phyloP scores from a whole-genome alignment of 1,284 basidiomycete genomes.

The Fomitopsis betulina region DNA sequence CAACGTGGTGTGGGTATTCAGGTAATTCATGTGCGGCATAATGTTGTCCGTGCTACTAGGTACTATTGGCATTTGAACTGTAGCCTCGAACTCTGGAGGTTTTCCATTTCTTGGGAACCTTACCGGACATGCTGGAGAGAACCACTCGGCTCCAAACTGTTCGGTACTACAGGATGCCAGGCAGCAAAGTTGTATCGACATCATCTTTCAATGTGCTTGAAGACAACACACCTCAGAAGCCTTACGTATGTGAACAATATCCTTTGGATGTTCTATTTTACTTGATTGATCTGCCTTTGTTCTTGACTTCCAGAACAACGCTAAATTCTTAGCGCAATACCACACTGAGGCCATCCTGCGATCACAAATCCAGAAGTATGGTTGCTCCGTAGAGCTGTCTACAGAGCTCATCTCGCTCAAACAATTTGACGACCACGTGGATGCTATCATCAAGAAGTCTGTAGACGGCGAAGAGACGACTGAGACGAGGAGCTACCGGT shows the following conservation, averaged over 20 bases:
- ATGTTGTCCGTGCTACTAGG: not conserved
- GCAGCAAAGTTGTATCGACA: conserved; percentile 5
- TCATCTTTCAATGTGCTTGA: conserved; percentile 1
- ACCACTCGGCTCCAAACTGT: not conserved
- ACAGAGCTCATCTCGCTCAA: conserved; percentile 22
- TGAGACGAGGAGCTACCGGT: conserved; percentile 14
- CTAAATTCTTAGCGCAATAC: conserved; percentile 21
- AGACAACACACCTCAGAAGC: conserved; percentile 10
- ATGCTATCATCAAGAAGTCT: conserved; percentile 7
- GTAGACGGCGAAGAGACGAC: conserved; percentile 1
- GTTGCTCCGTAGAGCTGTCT: conserved; percentile 24
- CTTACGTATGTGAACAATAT: not conserved
- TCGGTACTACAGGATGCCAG: conserved; percentile 10
- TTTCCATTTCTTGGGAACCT: conserved; percentile 11
- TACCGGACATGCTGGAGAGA: conserved; percentile 6
- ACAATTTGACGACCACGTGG: conserved; percentile 21
- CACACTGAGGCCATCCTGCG: conserved; percentile 24
- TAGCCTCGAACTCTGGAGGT: conserved; percentile 15
- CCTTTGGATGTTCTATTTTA: conserved; percentile 14
- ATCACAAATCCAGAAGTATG: conserved; percentile 19
- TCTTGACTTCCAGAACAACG: conserved; percentile 5
- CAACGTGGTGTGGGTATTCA: conserved; percentile 23
- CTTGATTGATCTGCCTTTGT: not conserved
- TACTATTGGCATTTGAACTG: not conserved
- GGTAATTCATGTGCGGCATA: conserved; percentile 14